Percentiles rank a stretch among this genome's conserved stretches.
Evolutionary conservation across 306 rosid genomes (phyloP).

Genomic region (Vigna reflexopilosa): DNA sequence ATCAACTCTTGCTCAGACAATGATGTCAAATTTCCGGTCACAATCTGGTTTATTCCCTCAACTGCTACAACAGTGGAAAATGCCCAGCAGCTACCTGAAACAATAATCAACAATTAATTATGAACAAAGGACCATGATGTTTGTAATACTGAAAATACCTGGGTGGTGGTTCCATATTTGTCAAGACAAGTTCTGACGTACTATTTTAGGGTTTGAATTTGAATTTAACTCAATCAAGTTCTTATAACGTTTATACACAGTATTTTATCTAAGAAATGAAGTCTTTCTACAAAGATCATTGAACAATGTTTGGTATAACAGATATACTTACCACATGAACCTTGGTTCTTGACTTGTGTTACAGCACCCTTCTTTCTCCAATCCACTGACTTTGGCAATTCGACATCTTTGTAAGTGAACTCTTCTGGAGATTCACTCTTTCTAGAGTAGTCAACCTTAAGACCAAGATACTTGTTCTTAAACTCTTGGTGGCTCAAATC

Average conservation of each 20-base stretch:
- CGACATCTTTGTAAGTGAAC: conserved; percentile 53
- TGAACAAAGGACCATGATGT: neutral
- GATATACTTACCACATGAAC: conserved; percentile 67
- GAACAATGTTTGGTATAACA: too few relatives aligned
- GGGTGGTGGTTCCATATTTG: too few relatives aligned
- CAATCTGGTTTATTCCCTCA: conserved; percentile 75
- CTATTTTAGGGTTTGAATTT: too few relatives aligned
- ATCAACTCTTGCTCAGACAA: conserved; percentile 73
- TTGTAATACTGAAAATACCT: neutral
- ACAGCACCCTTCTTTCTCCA: conserved; percentile 90
- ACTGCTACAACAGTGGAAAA: conserved; percentile 74
- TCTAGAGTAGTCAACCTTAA: conserved; percentile 46
- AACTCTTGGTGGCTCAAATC: conserved; percentile 76
- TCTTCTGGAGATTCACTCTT: conserved; percentile 53
- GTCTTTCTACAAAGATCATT: neutral
- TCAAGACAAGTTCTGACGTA: too few relatives aligned
- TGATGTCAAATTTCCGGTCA: conserved; percentile 65
- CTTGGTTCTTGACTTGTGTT: conserved; percentile 68
- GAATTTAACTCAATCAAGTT: too few relatives aligned
- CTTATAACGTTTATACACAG: too few relatives aligned
- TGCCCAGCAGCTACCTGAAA: conserved; percentile 84
- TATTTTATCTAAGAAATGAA: too few relatives aligned
- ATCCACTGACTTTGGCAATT: conserved; percentile 72
- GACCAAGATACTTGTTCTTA: conserved; percentile 53
- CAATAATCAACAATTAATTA: neutral